Percentiles rank a stretch among this genome's conserved stretches.
These are phyloP conservation scores for Ogataea nitratoaversa DNA, from an alignment of 805 yeast genomes.

Conservation along the genomic window DNA sequence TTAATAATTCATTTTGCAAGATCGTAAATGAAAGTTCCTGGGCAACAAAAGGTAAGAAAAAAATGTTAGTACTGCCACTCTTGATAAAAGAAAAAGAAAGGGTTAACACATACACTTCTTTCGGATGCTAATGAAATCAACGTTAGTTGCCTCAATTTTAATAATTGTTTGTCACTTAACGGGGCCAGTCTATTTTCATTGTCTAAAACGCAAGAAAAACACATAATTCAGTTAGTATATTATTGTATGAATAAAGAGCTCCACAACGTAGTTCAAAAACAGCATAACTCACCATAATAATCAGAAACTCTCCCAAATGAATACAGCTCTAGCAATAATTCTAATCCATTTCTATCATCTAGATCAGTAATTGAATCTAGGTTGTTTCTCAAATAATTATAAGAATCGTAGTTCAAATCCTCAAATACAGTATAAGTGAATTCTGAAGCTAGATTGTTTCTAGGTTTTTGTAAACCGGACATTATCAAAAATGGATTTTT, in stretches of 20 bases:
- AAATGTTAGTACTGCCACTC: neutral
- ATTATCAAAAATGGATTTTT: no score
- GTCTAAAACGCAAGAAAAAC: neutral
- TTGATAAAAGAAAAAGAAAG: neutral
- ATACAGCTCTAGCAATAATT: slow-evolving; percentile 21
- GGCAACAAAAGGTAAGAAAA: neutral
- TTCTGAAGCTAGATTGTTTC: neutral
- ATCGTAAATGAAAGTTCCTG: slow-evolving; percentile 9
- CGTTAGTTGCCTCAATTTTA: slow-evolving; percentile 20
- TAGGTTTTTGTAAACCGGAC: no score
- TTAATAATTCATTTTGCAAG: neutral
- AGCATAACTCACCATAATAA: slow-evolving; percentile 9
- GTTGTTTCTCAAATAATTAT: slow-evolving; percentile 12
- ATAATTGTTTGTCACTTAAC: slow-evolving; percentile 11
- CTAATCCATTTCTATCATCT: neutral
- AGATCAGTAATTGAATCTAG: neutral
- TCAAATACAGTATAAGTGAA: neutral
- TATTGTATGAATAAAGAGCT: no score
- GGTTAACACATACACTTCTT: neutral
- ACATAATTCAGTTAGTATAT: neutral
- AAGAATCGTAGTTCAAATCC: slow-evolving; percentile 18
- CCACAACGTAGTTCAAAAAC: no score
- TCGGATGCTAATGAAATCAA: slow-evolving; percentile 12
- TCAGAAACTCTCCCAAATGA: slow-evolving; percentile 25
- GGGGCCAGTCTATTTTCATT: slow-evolving; percentile 1